Percentiles rank a stretch among this genome's conserved stretches.
These are phyloP conservation scores for Lagerstroemia fauriei DNA, from an alignment of 441 rosid genomes.

Conservation along the genomic window DNA sequence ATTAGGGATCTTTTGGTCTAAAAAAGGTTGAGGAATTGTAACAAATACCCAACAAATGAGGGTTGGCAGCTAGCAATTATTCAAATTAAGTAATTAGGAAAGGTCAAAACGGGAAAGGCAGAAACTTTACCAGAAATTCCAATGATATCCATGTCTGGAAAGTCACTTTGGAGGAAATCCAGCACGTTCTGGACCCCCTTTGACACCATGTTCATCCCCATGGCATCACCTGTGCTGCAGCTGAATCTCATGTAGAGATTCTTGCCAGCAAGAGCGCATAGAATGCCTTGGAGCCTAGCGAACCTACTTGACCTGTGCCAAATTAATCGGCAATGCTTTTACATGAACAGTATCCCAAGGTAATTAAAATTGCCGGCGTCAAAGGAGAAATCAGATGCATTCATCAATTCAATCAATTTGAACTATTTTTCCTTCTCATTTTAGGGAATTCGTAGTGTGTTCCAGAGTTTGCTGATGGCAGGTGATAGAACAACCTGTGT, in stretches of 20 bases:
- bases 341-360: neutral
- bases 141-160: conserved; percentile 33
- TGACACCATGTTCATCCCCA: conserved; percentile 37
- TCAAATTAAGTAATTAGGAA: neutral
- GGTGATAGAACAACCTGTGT: too few relatives aligned
- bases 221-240: conserved; percentile 33
- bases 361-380: neutral
- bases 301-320: conserved; percentile 30
- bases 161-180: conserved; percentile 26
- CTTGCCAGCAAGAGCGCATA: conserved; percentile 30
- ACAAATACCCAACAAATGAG: neutral
- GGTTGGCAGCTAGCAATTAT: neutral
- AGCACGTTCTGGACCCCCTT: conserved; percentile 33
- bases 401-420: neutral
- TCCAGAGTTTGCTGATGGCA: too few relatives aligned
- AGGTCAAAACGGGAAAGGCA: neutral
- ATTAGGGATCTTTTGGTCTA: neutral
- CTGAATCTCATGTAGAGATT: conserved; percentile 31
- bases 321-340: neutral
- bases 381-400: neutral
- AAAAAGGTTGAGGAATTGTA: neutral
- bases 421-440: neutral
- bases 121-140: conserved; percentile 30
- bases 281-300: conserved; percentile 28
- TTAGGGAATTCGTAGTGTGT: too few relatives aligned